phyloP scores from a whole-genome alignment of 805 yeast genomes.

The Saccharomyces mikatae region DNA sequence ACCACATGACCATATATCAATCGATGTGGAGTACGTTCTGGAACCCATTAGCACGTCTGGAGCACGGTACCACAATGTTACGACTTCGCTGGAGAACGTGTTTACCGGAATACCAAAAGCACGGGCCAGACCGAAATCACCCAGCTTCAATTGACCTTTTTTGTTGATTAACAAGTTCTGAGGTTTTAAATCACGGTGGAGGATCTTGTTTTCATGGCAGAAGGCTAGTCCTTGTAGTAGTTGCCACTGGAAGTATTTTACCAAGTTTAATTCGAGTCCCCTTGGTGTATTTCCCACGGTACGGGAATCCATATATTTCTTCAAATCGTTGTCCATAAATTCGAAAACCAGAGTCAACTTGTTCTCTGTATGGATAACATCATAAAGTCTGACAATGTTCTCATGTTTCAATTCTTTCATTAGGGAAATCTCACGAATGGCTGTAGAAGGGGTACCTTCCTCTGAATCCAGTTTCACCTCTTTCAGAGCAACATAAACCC shows the following conservation, averaged over 20 bases:
- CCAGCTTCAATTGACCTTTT: conserved; percentile 86
- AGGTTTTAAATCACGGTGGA: conserved; percentile 94
- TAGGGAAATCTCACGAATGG: conserved; percentile 90
- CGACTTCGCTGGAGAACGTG: conserved; percentile 96
- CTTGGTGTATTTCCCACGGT: conserved; percentile 25
- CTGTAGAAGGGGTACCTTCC: conserved; percentile 98
- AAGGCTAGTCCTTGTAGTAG: conserved; percentile 82
- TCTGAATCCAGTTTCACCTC: conserved; percentile 93
- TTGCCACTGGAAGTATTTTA: conserved; percentile 88
- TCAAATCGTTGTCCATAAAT: conserved; percentile 86
- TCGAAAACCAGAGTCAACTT: conserved; percentile 90
- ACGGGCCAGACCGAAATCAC: conserved; percentile 92
- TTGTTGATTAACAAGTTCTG: conserved; percentile 91
- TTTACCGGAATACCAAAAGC: conserved; percentile 96
- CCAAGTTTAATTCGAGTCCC: conserved; percentile 44
- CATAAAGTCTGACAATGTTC: conserved; percentile 83
- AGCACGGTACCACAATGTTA: conserved; percentile 94
- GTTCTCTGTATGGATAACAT: conserved; percentile 93
- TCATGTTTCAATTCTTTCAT: conserved; percentile 91
- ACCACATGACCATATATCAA: conserved; percentile 98
- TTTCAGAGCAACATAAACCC: conserved; percentile 90
- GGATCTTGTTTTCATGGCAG: conserved; percentile 88
- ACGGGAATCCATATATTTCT: conserved; percentile 86
- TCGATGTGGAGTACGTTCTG: conserved; percentile 94
- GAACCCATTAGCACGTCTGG: conserved; percentile 96